Base-by-base conservation (phyloP, 345 rosid genomes). In the Brassica napus region DNA sequence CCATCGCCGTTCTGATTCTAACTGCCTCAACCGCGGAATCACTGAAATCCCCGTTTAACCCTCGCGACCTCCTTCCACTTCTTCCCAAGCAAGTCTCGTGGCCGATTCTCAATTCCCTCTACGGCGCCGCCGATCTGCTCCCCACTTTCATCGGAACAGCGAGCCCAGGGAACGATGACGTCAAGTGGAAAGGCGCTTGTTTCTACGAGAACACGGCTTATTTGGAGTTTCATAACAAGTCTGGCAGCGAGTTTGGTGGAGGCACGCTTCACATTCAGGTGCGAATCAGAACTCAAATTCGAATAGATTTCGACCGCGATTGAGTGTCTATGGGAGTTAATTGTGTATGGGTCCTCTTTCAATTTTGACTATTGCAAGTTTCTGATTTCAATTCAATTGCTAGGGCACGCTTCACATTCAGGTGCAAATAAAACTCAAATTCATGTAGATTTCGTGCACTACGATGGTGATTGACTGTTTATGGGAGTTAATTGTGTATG, bases 131-230 rank as follows among this genome's bases (percentile, higher is more conserved):
- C 34, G 98, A 94, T 74, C 87, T 94, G 65, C 80, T 94, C 54
- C 98, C 98, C 1, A 70, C 91, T 57, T 94, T 91, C 65, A 97
- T 94, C 28, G 98, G 98, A 31, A 74, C 97, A 23, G 95, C 89
- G 44, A 47, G 65, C 62, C 26, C 57, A 7, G 70, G 34, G 4
- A 89, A 87, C 71, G 72, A 23, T 73, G 11, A 82, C 55, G 84
- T 84, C 6, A 65, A 82, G 35, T 92, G 98, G 98, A 94, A 92
- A 72, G 97, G 98, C 23, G 94, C 98, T 14, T 94, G 98, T 82
- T 94, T 94, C 76, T 89, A 84, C 68, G 34, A 90, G 69, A 91
- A 87, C 85, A 74, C 26, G 1, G 97, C 98, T 44, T 54, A 16
- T 92, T 75, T 94, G 77, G 99, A 94, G 89, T 93, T 94, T 55